Conservation (phyloP, 2,329 filamentous ascomycete species). For the Paracorniculantispora psalliotae region DNA sequence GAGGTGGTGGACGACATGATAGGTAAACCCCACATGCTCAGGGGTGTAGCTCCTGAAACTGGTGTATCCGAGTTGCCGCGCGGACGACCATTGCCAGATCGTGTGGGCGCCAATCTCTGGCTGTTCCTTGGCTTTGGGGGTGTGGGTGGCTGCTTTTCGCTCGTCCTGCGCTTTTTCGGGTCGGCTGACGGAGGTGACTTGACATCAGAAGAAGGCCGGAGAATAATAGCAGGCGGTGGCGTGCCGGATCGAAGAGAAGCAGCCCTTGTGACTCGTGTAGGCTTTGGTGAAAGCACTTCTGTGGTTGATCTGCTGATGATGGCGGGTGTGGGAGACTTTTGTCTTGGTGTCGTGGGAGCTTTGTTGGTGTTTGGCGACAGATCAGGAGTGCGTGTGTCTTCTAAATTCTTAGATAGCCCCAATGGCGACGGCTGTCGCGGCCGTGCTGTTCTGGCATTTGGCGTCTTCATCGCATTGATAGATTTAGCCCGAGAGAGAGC, state of each 20-base stretch:
- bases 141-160: constrained; percentile 25
- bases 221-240: constrained; percentile 24
- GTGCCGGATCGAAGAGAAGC: constrained; percentile 26
- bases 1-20: constrained; percentile 13
- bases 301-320: constrained; percentile 17
- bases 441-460: neutral
- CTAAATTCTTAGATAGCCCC: neutral
- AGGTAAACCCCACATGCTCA: constrained; percentile 11
- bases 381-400: neutral
- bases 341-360: neutral
- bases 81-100: constrained; percentile 7
- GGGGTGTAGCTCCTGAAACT: constrained; percentile 8
- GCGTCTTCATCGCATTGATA: neutral
- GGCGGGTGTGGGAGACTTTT: constrained; percentile 17
- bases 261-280: constrained; percentile 26
- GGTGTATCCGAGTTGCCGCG: constrained; percentile 16
- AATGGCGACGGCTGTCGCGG: neutral
- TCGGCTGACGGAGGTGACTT: constrained; percentile 24
- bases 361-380: neutral
- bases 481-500: neutral
- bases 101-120: constrained; percentile 15
- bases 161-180: constrained; percentile 24
- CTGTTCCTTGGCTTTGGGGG: constrained; percentile 32
- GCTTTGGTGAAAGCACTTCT: constrained; percentile 28
- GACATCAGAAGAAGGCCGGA: constrained; percentile 18